Percentiles rank a stretch among this genome's conserved stretches.
Evolutionary conservation across 2,329 filamentous ascomycete genomes (phyloP).

Genomic region (Clonostachys rosea): DNA sequence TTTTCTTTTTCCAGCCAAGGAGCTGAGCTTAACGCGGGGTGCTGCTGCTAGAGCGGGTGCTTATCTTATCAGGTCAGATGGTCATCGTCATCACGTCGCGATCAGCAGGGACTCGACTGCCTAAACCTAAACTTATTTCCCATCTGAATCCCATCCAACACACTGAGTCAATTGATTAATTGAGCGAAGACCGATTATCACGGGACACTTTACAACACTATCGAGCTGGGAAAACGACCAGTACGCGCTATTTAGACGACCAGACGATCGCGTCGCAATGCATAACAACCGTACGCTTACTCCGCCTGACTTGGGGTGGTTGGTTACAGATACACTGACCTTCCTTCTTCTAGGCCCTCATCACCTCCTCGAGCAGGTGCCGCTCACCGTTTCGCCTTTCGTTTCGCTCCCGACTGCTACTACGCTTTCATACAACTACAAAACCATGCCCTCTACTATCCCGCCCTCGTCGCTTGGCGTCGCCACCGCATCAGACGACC

Average conservation of each 20-base stretch:
- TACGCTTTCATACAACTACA: conserved; percentile 94
- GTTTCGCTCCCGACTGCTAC: conserved; percentile 84
- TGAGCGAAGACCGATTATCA: too few relatives aligned
- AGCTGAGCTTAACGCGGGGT: conserved; percentile 6
- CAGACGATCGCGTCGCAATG: conserved; percentile 6
- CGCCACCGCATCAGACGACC: conserved; percentile 24
- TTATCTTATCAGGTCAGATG: conserved; percentile 2
- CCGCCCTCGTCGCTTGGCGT: conserved; percentile 43
- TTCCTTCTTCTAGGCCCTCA: conserved; percentile 58
- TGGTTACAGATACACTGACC: background rate
- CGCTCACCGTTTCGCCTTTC: conserved; percentile 91
- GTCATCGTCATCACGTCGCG: too few relatives aligned
- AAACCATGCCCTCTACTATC: conserved; percentile 79
- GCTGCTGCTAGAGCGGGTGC: conserved; percentile 10
- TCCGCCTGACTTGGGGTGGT: too few relatives aligned
- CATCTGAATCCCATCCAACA: too few relatives aligned
- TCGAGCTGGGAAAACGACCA: too few relatives aligned
- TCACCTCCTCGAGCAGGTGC: conserved; percentile 85
- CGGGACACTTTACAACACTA: too few relatives aligned
- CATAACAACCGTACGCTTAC: conserved; percentile 7
- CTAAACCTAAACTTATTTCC: too few relatives aligned
- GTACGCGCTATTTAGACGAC: too few relatives aligned
- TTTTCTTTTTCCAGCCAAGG: background rate
- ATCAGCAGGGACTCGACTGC: too few relatives aligned
- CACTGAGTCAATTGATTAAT: too few relatives aligned